Evolutionary conservation across 2,329 filamentous ascomycete species (phyloP), one percentile per base, ranked within the genome.

Genomic region (Fusarium agapanthi): DNA sequence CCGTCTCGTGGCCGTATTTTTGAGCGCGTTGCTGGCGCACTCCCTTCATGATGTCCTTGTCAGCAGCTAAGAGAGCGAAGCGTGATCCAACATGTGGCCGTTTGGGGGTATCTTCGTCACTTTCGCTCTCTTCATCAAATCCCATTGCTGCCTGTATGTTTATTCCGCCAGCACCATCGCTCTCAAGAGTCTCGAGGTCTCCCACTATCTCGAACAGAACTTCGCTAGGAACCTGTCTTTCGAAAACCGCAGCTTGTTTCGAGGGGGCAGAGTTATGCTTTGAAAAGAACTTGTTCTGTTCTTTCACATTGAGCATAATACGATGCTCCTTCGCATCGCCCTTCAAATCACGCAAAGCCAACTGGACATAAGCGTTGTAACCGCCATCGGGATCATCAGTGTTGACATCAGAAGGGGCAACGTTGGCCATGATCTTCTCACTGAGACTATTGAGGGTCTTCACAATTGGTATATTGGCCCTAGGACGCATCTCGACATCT

Each of bases 341-440:
- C 61, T 89, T 91, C 38, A 99, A 86, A 85, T 99, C 96, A 32
- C 91, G 90, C 20, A 99, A 86, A 43, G 90, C 88, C 37, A 98
- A 84, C 78, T 95, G 87, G 71, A 91, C 89, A 78, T 92, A 96
- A 1, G 92, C 91, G 75, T 95, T 92, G 67, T 94, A 92, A 77
- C 91, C 84, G 5, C 90, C 91, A 26, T 75, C 75, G 10, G 75
- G 55, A 57, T 90, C 89, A 5, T 91, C 88, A 10, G 86, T 87
- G 68, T 91, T 88, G 3, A 89, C 87, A 79, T 98, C 95, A 10
- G 92, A 90, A 3, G 95, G 92, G 5, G 92, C 90, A 16, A 97
- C 94, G 72, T 95, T 93, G 53, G 92, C 92, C 88, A 99, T 92
- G 80, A 99, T 93, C 82, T 97, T 98, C 81, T 96, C 94, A 76